Evolutionary conservation across 1,139 yeast species (phyloP).

Genomic region (Taphrina confusa): DNA sequence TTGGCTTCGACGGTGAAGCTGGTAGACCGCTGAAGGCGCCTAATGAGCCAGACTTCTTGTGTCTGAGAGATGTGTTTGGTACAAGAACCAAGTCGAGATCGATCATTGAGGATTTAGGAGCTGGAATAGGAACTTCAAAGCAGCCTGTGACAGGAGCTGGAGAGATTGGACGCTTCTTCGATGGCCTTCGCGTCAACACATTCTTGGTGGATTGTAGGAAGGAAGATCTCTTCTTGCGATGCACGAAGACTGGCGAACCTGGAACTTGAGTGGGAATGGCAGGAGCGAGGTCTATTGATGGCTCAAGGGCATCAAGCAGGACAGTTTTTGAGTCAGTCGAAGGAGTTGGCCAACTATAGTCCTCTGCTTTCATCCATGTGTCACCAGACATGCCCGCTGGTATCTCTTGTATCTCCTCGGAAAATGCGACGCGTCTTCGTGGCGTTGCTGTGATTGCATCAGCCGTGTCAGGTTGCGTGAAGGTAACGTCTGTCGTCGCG

Average conservation of each 20-base stretch:
- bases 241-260: constrained; percentile 27
- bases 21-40: constrained; percentile 28
- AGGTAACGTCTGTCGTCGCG: not conserved
- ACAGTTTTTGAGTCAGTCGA: constrained; percentile 14
- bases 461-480: constrained; percentile 8
- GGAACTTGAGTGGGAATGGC: constrained; percentile 19
- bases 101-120: constrained; percentile 19
- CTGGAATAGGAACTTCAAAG: constrained; percentile 6
- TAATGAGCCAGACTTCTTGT: constrained; percentile 27
- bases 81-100: constrained; percentile 28
- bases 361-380: constrained; percentile 31
- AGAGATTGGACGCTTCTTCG: constrained; percentile 16
- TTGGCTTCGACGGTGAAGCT: constrained; percentile 24
- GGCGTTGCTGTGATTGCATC: not conserved
- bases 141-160: not conserved
- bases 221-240: constrained; percentile 30
- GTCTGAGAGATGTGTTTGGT: constrained; percentile 22
- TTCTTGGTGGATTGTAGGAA: constrained; percentile 32
- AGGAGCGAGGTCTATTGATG: constrained; percentile 30
- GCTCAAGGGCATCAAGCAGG: constrained; percentile 17
- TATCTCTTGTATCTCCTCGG: constrained; percentile 14
- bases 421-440: constrained; percentile 15
- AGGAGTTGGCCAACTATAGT: constrained; percentile 26
- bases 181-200: constrained; percentile 25
- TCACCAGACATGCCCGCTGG: constrained; percentile 25